phyloP scores from a whole-genome alignment of 169 alveolate genomes.

The Sarcocystis neurona region DNA sequence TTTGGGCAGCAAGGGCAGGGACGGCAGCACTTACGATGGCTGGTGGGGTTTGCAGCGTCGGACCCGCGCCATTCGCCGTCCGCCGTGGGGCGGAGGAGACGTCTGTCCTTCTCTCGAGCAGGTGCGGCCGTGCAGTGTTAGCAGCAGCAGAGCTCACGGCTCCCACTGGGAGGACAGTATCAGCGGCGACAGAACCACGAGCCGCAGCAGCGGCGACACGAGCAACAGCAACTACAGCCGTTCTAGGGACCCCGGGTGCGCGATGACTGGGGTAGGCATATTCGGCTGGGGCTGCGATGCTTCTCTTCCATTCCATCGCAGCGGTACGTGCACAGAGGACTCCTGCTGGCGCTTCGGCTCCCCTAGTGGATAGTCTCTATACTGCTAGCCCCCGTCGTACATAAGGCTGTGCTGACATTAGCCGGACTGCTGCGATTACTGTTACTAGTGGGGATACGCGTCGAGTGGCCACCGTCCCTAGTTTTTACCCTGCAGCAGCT shows the following conservation, averaged over 20 bases:
- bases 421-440: neutral
- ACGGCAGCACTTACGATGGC: neutral
- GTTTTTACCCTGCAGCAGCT: neutral
- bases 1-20: neutral
- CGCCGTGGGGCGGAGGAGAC: neutral
- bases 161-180: no score
- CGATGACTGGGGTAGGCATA: neutral
- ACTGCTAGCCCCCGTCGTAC: neutral
- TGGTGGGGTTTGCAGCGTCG: neutral
- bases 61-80: neutral
- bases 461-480: neutral
- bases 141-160: no score
- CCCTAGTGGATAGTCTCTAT: neutral
- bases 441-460: neutral
- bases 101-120: neutral
- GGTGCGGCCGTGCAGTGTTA: neutral
- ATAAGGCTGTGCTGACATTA: neutral
- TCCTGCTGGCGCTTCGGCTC: neutral
- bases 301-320: no score
- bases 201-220: no score
- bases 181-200: no score
- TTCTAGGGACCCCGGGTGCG: neutral
- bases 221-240: no score
- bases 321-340: no score
- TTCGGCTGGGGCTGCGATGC: constrained; percentile 25